Base-by-base conservation (phyloP, 108 stramenopile genomes). In the Licmophora abbreviata region DNA sequence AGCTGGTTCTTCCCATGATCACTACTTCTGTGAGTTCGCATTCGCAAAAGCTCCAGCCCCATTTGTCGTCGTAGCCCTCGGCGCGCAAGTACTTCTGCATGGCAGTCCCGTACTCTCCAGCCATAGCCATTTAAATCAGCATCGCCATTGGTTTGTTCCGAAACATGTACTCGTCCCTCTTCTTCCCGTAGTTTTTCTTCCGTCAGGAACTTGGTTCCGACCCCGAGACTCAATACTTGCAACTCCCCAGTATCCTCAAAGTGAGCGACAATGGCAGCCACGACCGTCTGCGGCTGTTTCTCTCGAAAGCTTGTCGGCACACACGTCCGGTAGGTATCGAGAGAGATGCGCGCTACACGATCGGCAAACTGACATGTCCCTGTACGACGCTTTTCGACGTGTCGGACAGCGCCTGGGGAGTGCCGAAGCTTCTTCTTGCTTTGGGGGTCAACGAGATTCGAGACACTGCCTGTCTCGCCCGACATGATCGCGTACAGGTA, bases 151-250 rank as follows among this genome's bases (percentile, higher is more conserved):
- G 27, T 29, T 28, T 9, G 17, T 32, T 15, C 47, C 20, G 38
- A 47, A 14, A 11, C 4, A 12, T 26, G 27, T 27, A 35, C 47
- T 6, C 14, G 51, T 34, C 58, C 37, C 3, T 44, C 24, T 42
- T 79, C 82, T 26, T 70, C 50, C 21, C 53, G 44, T 14, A 83
- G 27, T 0, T 58, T 38, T 9, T 44, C 26, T 34, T 76, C 59
- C 14, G 85, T 51, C n/a, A 92, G 51, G 63, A 85, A 92, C 51
- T 92, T 92, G 32, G 89, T 92, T 10, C 89, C 89, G 8, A 87
- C 83, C 4, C 89, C 89, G 58, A 92, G 55, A 9, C 76, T 69
- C 46, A 85, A 40, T 15, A 92, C 83, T 38, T 59, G 54, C 20
- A 87, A 34, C 1, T 54, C 4, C 29, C 53, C 69, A 14, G 48